A percentile compares a stretch with the other conserved stretches of the same genome.
Conservation (phyloP, 2,329 filamentous ascomycete genomes). For the Paecilomyces dactylethromorphus region DNA sequence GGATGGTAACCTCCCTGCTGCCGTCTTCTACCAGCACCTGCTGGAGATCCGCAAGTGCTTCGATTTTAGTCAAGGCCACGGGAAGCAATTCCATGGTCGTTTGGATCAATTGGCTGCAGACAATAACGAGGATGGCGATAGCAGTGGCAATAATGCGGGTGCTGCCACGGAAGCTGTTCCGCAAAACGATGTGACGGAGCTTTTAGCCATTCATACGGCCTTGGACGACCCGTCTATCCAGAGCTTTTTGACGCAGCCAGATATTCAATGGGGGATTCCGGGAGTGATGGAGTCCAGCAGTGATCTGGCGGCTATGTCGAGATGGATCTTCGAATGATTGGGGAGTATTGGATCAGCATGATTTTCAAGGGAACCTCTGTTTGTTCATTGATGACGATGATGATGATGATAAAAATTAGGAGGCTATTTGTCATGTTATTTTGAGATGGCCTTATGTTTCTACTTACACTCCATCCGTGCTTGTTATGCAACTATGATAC, state of each 20-base stretch:
- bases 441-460: no score
- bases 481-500: no score
- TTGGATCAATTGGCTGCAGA: background rate
- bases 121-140: background rate
- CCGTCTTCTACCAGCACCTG: constrained; percentile 8
- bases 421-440: no score
- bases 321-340: constrained; percentile 8
- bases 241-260: constrained; percentile 6
- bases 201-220: constrained; percentile 5
- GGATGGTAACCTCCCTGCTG: constrained; percentile 9
- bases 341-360: background rate
- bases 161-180: constrained; percentile 1
- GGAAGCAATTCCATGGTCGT: background rate
- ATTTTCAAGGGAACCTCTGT: background rate
- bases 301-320: constrained; percentile 2
- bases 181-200: background rate
- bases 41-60: constrained; percentile 6
- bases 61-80: constrained; percentile 5
- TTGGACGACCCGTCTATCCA: constrained; percentile 8
- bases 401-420: no score
- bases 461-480: no score
- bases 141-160: background rate
- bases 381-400: background rate
- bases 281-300: constrained; percentile 5
- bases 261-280: constrained; percentile 7